These are phyloP conservation scores for Lepidium aucheri DNA, from an alignment of 345 rosid genomes.

Conservation along the genomic window DNA sequence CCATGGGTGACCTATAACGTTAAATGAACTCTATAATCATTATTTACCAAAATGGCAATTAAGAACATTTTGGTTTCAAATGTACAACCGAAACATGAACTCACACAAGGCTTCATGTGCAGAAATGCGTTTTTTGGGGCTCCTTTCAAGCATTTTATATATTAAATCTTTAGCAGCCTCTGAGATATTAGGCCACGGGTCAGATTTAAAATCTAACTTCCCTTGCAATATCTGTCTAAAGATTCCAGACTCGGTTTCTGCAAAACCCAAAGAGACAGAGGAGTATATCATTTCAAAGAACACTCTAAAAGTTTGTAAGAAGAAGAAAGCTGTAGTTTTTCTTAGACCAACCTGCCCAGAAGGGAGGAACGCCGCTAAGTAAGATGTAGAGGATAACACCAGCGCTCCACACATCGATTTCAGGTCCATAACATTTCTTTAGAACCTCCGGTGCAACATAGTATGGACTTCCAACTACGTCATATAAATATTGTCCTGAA, in stretches of 20 bases:
- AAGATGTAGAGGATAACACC: constrained; percentile 97
- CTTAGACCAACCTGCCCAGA: constrained; percentile 73
- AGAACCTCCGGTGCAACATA: constrained; percentile 98
- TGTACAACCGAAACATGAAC: constrained; percentile 23
- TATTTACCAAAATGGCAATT: neutral
- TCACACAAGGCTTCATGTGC: constrained; percentile 87
- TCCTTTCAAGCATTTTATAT: constrained; percentile 80
- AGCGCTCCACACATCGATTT: constrained; percentile 97
- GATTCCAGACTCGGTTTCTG: constrained; percentile 96
- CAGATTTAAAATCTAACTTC: constrained; percentile 75
- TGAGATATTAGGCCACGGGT: constrained; percentile 94
- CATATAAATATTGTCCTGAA: constrained; percentile 69
- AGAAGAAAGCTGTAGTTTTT: neutral
- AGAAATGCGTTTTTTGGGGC: constrained; percentile 70
- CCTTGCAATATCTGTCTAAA: constrained; percentile 85
- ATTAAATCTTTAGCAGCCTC: constrained; percentile 87
- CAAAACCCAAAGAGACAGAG: neutral
- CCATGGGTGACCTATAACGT: constrained; percentile 83
- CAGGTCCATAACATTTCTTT: constrained; percentile 83
- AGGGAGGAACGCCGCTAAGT: constrained; percentile 92
- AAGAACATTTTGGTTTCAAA: neutral
- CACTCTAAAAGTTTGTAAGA: neutral
- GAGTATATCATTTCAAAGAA: neutral
- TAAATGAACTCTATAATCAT: constrained; percentile 7
- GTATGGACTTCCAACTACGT: constrained; percentile 96